Evolutionary conservation across 331 rosid species (phyloP), one percentile per base, ranked within the genome.

Genomic region (Dryas integrifolia): DNA sequence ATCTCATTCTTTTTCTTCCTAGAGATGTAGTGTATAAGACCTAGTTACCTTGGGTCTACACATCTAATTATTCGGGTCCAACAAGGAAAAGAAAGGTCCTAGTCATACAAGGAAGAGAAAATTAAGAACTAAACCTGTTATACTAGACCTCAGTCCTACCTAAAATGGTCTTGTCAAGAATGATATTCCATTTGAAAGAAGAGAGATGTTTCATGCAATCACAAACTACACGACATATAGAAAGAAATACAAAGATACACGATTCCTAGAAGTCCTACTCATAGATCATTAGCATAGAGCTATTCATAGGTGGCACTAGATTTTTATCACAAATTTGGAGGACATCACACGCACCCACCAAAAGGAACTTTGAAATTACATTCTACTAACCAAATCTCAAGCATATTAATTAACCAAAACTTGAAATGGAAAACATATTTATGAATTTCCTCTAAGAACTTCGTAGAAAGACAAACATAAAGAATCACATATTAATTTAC

Each of bases 401-500:
- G 58, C n/a, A 35, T 48, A 38, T 45, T n/a, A 63, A 72, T 21
- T 44, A 64, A 62, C n/a, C 58, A 15, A 0, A 15, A 7, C 38
- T 53, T n/a, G 1, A 61, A 48, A 62, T 26, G 35, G 52, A 47
- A 58, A 24, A 38, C 3, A 26, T 41, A 47, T n/a, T 7, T 49
- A 24, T 41, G 46, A 18, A n/a, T 26, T 53, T 10, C 13, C 24
- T 44, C 50, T 3, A 70, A 46, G 41, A 59, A 3, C 48, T 9
- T 45, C 7, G 7, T 39, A 44, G 57, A 55, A 16, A 57, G 18
- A 24, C 16, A 35, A 7, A 66, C 3, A 38, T 4, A 26, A 30
- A 46, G 18, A 55, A 11, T 48, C 12, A 44, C 50, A 50, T 68
- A 50, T 18, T n/a, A 72, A 64, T 49, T 75, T 81, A 92, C 98